Evolutionary conservation across 352 stramenopile genomes (phyloP).

Genomic region (Saprolegnia parasitica): DNA sequence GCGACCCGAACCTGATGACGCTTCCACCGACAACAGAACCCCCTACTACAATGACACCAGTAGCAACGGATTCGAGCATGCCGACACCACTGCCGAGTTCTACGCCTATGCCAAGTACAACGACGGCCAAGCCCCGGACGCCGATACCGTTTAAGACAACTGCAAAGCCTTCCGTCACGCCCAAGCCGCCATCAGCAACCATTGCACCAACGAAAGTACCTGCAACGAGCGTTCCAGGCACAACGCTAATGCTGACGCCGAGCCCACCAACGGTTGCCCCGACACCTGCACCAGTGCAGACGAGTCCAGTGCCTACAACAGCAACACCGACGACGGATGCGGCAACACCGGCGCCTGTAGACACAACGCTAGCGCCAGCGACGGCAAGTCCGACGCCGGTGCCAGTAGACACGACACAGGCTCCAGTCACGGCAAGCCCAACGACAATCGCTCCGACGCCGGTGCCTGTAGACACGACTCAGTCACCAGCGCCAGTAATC

Average conservation of each 20-base stretch:
- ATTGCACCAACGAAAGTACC: neutral
- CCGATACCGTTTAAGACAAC: neutral
- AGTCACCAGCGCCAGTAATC: conserved; percentile 1
- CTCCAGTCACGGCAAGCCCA: too few relatives aligned
- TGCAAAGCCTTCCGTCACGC: neutral
- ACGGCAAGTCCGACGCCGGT: conserved; percentile 17
- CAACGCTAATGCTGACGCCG: neutral
- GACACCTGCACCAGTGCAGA: neutral
- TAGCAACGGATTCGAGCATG: neutral
- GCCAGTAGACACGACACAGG: neutral
- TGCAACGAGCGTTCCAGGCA: conserved; percentile 9
- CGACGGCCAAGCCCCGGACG: too few relatives aligned
- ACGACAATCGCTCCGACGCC: conserved; percentile 6
- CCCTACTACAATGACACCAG: neutral
- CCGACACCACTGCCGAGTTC: too few relatives aligned
- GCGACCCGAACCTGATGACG: too few relatives aligned
- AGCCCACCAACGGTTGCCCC: conserved; percentile 29
- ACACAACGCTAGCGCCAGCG: neutral
- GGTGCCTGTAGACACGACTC: too few relatives aligned
- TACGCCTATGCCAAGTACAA: too few relatives aligned
- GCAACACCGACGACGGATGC: neutral
- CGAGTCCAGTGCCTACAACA: neutral
- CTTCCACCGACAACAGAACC: neutral
- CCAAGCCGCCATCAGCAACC: neutral
- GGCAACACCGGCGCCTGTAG: neutral